phyloP scores from a whole-genome alignment of 2,329 filamentous ascomycete species.

The Fusarium newnesense region DNA sequence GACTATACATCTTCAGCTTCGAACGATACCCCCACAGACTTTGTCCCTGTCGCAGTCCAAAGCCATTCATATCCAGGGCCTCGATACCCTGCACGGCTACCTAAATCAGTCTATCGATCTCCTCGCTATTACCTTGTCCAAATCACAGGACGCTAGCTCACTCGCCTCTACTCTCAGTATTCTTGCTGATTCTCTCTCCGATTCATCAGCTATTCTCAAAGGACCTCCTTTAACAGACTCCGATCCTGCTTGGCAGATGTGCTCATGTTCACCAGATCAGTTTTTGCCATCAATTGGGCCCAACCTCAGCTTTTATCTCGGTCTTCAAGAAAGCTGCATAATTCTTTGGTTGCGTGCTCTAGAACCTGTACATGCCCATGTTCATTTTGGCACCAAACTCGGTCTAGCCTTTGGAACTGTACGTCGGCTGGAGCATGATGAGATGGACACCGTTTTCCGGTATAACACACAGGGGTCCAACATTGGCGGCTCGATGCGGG shows the following conservation, averaged over 20 bases:
- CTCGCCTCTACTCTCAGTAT: constrained; percentile 66
- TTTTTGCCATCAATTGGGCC: constrained; percentile 60
- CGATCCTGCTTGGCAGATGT: constrained; percentile 57
- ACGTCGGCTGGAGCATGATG: constrained; percentile 77
- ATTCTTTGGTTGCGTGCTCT: constrained; percentile 77
- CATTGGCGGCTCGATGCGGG: constrained; percentile 39
- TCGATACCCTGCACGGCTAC: constrained; percentile 77
- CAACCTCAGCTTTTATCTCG: constrained; percentile 78
- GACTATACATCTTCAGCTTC: constrained; percentile 81
- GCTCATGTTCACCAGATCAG: constrained; percentile 56
- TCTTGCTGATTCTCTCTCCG: constrained; percentile 63
- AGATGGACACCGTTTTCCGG: constrained; percentile 79
- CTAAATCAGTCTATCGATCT: constrained; percentile 87
- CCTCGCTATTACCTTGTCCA: constrained; percentile 77
- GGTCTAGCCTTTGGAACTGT: constrained; percentile 75
- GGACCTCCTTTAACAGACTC: constrained; percentile 58
- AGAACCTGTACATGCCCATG: constrained; percentile 71
- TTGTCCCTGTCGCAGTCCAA: constrained; percentile 60
- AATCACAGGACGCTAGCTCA: constrained; percentile 66
- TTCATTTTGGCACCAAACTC: constrained; percentile 72
- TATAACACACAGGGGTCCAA: constrained; percentile 58
- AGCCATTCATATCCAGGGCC: constrained; percentile 71
- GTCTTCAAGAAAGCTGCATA: constrained; percentile 75
- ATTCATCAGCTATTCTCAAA: constrained; percentile 64
- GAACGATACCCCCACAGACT: constrained; percentile 68